phyloP scores from a whole-genome alignment of 2,329 filamentous ascomycete genomes.

The Diplodia scrobiculata region DNA sequence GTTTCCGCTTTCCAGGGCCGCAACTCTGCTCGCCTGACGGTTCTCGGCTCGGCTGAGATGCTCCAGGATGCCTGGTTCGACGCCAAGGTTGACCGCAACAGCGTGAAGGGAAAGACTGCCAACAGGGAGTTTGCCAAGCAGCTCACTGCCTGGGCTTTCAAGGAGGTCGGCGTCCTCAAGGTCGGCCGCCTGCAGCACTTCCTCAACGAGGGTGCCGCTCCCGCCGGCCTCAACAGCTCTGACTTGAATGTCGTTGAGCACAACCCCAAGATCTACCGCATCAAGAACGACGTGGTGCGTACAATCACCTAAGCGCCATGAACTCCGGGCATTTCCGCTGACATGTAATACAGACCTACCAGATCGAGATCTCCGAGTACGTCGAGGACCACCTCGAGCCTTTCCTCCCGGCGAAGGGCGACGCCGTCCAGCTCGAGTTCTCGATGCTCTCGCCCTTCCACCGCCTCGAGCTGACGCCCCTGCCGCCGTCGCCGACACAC shows the following conservation, averaged over 20 bases:
- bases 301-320: background rate
- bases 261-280: slow-evolving; percentile 87
- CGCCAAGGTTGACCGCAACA: slow-evolving; percentile 67
- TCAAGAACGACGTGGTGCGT: slow-evolving; percentile 96
- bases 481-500: slow-evolving; percentile 53
- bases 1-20: slow-evolving; percentile 87
- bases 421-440: slow-evolving; percentile 90
- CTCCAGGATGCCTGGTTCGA: slow-evolving; percentile 88
- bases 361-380: slow-evolving; percentile 88
- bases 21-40: slow-evolving; percentile 86
- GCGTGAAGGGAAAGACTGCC: slow-evolving; percentile 64
- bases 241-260: slow-evolving; percentile 48
- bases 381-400: slow-evolving; percentile 71
- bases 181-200: slow-evolving; percentile 83
- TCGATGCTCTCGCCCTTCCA: slow-evolving; percentile 98
- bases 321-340: slow-evolving; percentile 32
- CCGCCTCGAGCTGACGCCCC: slow-evolving; percentile 70
- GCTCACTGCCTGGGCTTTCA: slow-evolving; percentile 92
- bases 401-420: slow-evolving; percentile 68
- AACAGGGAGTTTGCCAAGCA: slow-evolving; percentile 86
- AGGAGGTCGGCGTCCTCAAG: slow-evolving; percentile 86
- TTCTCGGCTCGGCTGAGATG: slow-evolving; percentile 84
- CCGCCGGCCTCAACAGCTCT: slow-evolving; percentile 43
- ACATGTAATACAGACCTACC: slow-evolving; percentile 65
- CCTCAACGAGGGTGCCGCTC: slow-evolving; percentile 52